Base-by-base conservation (phyloP, 768 basidiomycete genomes). In the Scleroderma citrinum region DNA sequence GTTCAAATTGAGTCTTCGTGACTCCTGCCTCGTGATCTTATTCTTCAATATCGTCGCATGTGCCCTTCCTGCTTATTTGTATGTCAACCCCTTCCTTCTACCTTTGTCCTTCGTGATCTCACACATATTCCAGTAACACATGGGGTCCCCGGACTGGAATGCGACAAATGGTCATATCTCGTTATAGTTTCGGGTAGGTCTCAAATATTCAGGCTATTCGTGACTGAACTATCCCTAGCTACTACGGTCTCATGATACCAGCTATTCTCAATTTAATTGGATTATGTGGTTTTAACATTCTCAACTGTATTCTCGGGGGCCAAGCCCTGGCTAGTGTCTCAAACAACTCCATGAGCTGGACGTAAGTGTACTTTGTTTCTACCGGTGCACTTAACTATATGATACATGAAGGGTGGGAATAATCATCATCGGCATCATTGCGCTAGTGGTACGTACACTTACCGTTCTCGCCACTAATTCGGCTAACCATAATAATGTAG, bases 81-180 rank as follows among this genome's bases (percentile, higher is more conserved):
- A 56, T 54, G 78, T 42, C 43, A 5, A 17, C 20, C n/a, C 14
- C 13, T 21, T 46, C 36, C 17, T 37, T 17, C 40, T 12, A 16
- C 24, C 26, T 14, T 16, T 2, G 11, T 12, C 24, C 0, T 34
- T 1, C 38, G 12, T 8, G 26, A 29, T 16, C 52, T 29, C 3
- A 66, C 19, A 17, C 2, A 11, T 2, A 20, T 16, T 24, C 11
- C 44, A 78, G 77, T 50, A 67, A 78, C n/a, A 80, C 82, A 3
- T 88, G 87, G 68, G 87, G 90, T 11, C 87, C 90, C 0, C 83
- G 81, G 61, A 69, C 86, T 1, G 92, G 92, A 11, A 77, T 85
- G 59, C 76, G 89, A 17, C 85, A 92, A 57, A 90, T 93, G 87
- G 80, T 88, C 20, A 77, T 80, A 38, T 82, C 89, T 3, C 68